Percentiles rank a stretch among this genome's conserved stretches.
Conservation (phyloP, 257 asterid species). For the Leonotis leonurus region DNA sequence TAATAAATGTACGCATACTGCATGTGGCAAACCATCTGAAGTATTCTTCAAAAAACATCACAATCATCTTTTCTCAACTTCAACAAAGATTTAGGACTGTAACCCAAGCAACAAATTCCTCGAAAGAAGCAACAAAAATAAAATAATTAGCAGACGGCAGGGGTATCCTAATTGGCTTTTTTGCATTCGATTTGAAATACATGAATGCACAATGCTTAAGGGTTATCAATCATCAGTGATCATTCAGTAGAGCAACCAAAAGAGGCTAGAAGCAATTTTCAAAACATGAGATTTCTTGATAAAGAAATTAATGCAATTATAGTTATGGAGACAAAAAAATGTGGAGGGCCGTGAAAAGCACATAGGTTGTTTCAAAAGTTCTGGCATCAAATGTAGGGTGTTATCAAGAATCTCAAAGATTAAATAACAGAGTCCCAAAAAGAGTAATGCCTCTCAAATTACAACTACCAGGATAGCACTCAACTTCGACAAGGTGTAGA, state of each 20-base stretch:
- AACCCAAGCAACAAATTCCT: constrained; percentile 5
- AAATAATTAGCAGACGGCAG: not conserved
- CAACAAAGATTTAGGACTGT: constrained; percentile 3
- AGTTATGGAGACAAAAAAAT: not conserved
- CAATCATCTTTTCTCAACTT: not conserved
- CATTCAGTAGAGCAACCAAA: constrained; percentile 10
- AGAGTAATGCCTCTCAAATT: not conserved
- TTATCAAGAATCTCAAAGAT: not conserved
- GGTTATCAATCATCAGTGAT: not conserved
- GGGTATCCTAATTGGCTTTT: not conserved
- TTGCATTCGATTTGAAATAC: not conserved
- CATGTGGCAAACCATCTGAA: constrained; percentile 8
- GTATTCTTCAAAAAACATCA: constrained; percentile 7
- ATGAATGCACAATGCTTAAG: constrained; percentile 2
- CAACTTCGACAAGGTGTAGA: constrained; percentile 1
- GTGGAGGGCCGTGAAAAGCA: not conserved
- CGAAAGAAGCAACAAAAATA: not conserved
- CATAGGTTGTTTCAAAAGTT: not conserved
- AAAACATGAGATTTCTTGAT: not conserved
- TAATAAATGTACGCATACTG: not conserved
- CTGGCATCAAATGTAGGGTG: not conserved
- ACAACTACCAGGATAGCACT: not conserved
- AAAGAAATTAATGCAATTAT: not conserved
- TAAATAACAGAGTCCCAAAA: not conserved
- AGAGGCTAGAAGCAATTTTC: not conserved